Evolutionary conservation across 208 protist genomes (phyloP).

Genomic region (Angomonas deanei): DNA sequence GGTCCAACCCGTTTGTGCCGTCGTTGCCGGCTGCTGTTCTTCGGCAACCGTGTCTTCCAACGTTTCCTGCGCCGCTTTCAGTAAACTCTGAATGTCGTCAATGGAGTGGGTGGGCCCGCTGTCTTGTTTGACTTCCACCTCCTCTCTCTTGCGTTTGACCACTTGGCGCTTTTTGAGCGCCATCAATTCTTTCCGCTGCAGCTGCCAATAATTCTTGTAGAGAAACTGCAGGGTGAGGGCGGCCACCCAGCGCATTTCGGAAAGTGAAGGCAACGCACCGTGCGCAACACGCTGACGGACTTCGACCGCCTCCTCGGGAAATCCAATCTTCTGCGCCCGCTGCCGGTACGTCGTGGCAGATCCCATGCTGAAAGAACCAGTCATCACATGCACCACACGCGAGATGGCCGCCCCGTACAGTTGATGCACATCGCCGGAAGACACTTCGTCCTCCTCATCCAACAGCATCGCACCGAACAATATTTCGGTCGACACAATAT

Average conservation of each 20-base stretch:
- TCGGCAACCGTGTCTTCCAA: not conserved
- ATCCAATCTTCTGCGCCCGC: slow-evolving; percentile 55
- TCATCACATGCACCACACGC: slow-evolving; percentile 81
- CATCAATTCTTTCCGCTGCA: slow-evolving; percentile 54
- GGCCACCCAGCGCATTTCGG: slow-evolving; percentile 77
- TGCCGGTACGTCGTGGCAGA: slow-evolving; percentile 72
- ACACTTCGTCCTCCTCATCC: slow-evolving; percentile 38
- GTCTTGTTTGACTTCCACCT: not conserved
- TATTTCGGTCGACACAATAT: slow-evolving; percentile 67
- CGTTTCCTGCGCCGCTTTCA: slow-evolving; percentile 33
- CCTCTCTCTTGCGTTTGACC: slow-evolving; percentile 2
- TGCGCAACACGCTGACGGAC: slow-evolving; percentile 85
- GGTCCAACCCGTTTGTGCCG: not conserved
- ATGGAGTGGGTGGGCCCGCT: slow-evolving; percentile 12
- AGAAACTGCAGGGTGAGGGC: slow-evolving; percentile 73
- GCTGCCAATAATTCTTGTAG: slow-evolving; percentile 69
- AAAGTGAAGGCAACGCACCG: slow-evolving; percentile 48
- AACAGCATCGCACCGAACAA: slow-evolving; percentile 46
- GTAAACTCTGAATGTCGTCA: slow-evolving; percentile 54
- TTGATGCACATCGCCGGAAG: slow-evolving; percentile 4
- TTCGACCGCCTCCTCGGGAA: slow-evolving; percentile 84
- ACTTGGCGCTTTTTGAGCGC: slow-evolving; percentile 30
- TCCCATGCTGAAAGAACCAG: slow-evolving; percentile 64
- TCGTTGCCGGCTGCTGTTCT: not conserved
- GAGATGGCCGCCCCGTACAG: slow-evolving; percentile 75